Conservation (phyloP, 768 basidiomycete species). For the Leccinum fibrillosum region DNA sequence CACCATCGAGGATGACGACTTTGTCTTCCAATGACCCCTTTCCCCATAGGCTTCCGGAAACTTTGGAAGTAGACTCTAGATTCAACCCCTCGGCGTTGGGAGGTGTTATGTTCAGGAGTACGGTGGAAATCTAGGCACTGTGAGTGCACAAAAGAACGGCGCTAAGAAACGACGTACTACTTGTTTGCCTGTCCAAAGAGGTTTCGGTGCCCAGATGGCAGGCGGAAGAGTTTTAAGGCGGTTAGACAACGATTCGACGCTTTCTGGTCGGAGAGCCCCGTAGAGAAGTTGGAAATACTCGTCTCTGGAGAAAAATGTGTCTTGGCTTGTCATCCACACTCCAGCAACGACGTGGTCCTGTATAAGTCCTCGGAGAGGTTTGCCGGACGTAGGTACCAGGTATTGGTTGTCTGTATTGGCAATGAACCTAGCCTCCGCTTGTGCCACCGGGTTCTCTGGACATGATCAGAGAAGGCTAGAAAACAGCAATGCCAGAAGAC, state of each 20-base stretch:
- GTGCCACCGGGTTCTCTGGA: slow-evolving; percentile 89
- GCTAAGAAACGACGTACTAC: slow-evolving; percentile 54
- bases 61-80: slow-evolving; percentile 82
- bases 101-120: slow-evolving; percentile 91
- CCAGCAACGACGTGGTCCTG: slow-evolving; percentile 99
- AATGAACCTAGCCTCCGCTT: slow-evolving; percentile 90
- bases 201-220: slow-evolving; percentile 84
- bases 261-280: slow-evolving; percentile 89
- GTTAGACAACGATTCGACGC: slow-evolving; percentile 51
- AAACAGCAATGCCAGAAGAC: slow-evolving; percentile 26
- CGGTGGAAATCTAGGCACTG: slow-evolving; percentile 76
- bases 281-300: slow-evolving; percentile 96
- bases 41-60: slow-evolving; percentile 85
- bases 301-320: slow-evolving; percentile 91
- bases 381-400: slow-evolving; percentile 97
- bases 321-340: slow-evolving; percentile 98
- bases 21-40: slow-evolving; percentile 76
- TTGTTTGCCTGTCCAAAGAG: slow-evolving; percentile 98
- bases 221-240: slow-evolving; percentile 83
- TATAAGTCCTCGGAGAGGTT: slow-evolving; percentile 94
- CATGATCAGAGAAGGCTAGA: not conserved
- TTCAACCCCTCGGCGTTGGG: slow-evolving; percentile 75
- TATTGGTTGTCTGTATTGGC: slow-evolving; percentile 99
- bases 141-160: not conserved
- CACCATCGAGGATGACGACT: slow-evolving; percentile 88